Percentiles rank a stretch among this genome's conserved stretches.
These are phyloP conservation scores for Eucalyptus albens DNA, from an alignment of 345 rosid genomes.

Conservation along the genomic window DNA sequence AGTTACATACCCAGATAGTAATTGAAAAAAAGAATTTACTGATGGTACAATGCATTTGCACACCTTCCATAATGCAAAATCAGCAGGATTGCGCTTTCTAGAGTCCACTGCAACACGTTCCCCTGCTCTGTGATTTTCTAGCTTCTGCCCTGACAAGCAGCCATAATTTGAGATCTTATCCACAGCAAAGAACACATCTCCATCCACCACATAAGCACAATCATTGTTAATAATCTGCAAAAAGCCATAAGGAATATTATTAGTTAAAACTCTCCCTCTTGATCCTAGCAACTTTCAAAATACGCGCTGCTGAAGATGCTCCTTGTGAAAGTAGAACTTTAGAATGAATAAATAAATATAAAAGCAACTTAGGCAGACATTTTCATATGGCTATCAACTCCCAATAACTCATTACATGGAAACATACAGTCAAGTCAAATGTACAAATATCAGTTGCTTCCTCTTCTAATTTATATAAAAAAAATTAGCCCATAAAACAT, in stretches of 20 bases:
- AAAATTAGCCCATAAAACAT: background rate
- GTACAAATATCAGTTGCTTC: background rate
- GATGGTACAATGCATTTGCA: background rate
- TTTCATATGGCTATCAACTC: background rate
- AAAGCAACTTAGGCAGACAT: background rate
- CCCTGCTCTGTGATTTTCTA: slow-evolving; percentile 73
- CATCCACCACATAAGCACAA: slow-evolving; percentile 60
- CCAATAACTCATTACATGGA: background rate
- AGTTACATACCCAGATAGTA: background rate
- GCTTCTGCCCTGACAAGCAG: slow-evolving; percentile 52
- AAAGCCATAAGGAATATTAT: background rate
- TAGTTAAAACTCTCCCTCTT: background rate
- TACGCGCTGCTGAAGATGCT: background rate
- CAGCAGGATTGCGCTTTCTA: slow-evolving; percentile 76
- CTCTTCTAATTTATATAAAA: background rate
- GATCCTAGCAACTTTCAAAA: background rate
- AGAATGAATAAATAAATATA: background rate
- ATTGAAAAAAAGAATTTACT: background rate
- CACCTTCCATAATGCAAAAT: slow-evolving; percentile 96
- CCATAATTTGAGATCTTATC: slow-evolving; percentile 74
- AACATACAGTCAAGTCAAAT: background rate
- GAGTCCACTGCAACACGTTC: slow-evolving; percentile 80
- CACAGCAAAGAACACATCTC: slow-evolving; percentile 76
- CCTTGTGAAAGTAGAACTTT: background rate
- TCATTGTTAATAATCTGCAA: slow-evolving; percentile 72